A percentile compares a stretch with the other conserved stretches of the same genome.
phyloP scores from a whole-genome alignment of 306 rosid genomes.

The Castanopsis chinensis region DNA sequence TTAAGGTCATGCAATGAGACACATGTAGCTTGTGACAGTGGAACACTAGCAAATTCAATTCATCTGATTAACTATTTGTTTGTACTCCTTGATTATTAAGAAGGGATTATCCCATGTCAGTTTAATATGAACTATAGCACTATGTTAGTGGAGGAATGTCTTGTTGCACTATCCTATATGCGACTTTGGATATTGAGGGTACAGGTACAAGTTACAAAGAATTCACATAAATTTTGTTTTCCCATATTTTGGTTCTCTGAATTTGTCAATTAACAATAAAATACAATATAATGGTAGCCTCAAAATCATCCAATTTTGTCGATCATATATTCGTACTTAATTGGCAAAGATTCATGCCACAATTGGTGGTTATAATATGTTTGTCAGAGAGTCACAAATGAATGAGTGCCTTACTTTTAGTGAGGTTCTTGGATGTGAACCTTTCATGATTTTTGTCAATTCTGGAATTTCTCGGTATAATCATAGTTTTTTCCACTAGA shows the following conservation, averaged over 20 bases:
- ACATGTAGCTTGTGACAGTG: background rate
- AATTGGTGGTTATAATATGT: slow-evolving; percentile 36
- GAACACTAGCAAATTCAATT: background rate
- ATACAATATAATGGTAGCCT: background rate
- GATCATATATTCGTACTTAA: background rate
- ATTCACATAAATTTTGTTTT: background rate
- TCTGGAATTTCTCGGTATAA: slow-evolving; percentile 27
- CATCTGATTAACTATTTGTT: background rate
- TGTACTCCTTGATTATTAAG: too few species aligned
- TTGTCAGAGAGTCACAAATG: slow-evolving; percentile 14
- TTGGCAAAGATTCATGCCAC: slow-evolving; percentile 28
- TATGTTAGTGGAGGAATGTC: slow-evolving; percentile 35
- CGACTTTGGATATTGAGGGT: background rate
- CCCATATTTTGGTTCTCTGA: background rate
- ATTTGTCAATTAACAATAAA: background rate
- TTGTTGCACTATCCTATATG: slow-evolving; percentile 26
- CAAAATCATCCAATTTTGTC: background rate
- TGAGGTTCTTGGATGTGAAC: slow-evolving; percentile 22
- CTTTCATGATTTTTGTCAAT: slow-evolving; percentile 4
- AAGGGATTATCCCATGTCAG: background rate
- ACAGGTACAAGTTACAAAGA: background rate
- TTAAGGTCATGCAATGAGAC: background rate
- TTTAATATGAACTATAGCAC: background rate
- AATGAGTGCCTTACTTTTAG: slow-evolving; percentile 9
- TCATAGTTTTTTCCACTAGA: slow-evolving; percentile 52